phyloP scores from a whole-genome alignment of 495 filamentous ascomycete species.

The Tuber microsphaerosporum region DNA sequence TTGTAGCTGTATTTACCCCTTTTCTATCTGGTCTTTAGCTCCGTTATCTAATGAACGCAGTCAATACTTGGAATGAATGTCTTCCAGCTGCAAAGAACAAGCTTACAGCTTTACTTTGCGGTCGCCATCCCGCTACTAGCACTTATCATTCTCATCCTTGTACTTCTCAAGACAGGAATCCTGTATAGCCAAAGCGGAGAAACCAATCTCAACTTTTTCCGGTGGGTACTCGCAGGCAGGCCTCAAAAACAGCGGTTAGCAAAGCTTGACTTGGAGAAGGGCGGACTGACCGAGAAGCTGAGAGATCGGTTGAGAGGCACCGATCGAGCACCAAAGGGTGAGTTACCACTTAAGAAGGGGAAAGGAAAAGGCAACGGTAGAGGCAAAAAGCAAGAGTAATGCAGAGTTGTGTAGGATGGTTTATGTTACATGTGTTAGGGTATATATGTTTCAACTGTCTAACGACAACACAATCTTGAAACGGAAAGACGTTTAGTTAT shows the following conservation, averaged over 20 bases:
- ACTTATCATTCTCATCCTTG: slow-evolving; percentile 13
- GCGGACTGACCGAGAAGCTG: slow-evolving; percentile 24
- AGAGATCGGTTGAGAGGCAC: slow-evolving; percentile 14
- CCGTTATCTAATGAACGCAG: slow-evolving; percentile 3
- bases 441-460: background rate
- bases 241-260: slow-evolving; percentile 16
- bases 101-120: slow-evolving; percentile 29
- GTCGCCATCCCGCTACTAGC: slow-evolving; percentile 23
- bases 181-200: slow-evolving; percentile 27
- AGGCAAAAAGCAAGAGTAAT: slow-evolving; percentile 1
- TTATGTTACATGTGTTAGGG: background rate
- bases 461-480: background rate
- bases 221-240: slow-evolving; percentile 27
- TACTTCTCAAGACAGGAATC: slow-evolving; percentile 25
- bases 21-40: background rate
- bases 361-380: slow-evolving; percentile 11
- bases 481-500: background rate
- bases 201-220: slow-evolving; percentile 16
- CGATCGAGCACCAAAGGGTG: background rate
- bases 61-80: slow-evolving; percentile 36
- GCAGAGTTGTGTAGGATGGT: background rate
- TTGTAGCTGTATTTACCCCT: slow-evolving; percentile 25
- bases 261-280: slow-evolving; percentile 27
- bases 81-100: slow-evolving; percentile 18
- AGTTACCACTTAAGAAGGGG: background rate